A percentile compares a stretch with the other conserved stretches of the same genome.
Evolutionary conservation across 257 asterid genomes (phyloP).

Genomic region (Oldenlandia corymbosa): DNA sequence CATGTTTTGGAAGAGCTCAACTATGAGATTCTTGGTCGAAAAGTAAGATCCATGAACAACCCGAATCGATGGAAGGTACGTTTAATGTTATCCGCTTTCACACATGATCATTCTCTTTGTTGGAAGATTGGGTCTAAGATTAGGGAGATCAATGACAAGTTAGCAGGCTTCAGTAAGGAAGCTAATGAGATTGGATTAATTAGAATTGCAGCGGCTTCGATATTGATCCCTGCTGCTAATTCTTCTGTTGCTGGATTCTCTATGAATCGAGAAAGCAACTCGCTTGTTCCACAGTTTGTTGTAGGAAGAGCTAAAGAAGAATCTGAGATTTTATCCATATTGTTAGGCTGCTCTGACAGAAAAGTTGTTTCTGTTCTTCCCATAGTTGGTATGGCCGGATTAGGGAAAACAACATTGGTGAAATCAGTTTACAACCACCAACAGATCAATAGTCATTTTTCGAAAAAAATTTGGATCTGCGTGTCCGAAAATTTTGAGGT

Average conservation of each 20-base stretch:
- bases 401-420: constrained; percentile 1
- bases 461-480: not conserved
- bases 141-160: not conserved
- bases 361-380: not conserved
- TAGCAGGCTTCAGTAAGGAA: not conserved
- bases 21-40: constrained; percentile 1
- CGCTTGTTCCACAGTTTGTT: not conserved
- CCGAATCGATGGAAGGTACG: not conserved
- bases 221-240: not conserved
- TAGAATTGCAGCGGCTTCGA: not conserved
- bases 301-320: constrained; percentile 6
- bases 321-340: not conserved
- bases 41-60: not conserved
- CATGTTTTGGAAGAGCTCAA: not conserved
- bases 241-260: not conserved
- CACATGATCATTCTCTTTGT: constrained; percentile 1
- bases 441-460: not conserved
- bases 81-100: not conserved
- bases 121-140: constrained; percentile 1
- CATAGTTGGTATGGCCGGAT: constrained; percentile 6
- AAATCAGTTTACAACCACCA: constrained; percentile 1
- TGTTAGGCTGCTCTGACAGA: not conserved
- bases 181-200: not conserved
- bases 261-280: constrained; percentile 10
- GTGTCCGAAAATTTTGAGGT: not conserved